Percentiles rank a stretch among this genome's conserved stretches.
phyloP scores from a whole-genome alignment of 2,329 filamentous ascomycete species.

The Colletotrichum kahawae region DNA sequence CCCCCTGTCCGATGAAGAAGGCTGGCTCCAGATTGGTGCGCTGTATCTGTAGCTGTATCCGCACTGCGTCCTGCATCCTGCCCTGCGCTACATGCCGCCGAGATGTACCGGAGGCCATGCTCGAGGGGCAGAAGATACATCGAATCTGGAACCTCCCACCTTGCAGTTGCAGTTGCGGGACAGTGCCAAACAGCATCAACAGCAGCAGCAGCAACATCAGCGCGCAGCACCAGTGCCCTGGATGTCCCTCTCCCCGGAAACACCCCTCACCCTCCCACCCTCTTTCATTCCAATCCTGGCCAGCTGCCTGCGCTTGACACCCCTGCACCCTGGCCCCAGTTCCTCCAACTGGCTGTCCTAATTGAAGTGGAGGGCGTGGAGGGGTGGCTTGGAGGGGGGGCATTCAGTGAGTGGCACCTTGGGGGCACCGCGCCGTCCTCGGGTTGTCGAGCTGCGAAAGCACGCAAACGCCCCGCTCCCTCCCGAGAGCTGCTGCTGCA shows the following conservation, averaged over 20 bases:
- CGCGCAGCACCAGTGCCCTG: background rate
- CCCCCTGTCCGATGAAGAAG: conserved; percentile 4
- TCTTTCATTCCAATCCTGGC: background rate
- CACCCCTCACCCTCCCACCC: background rate
- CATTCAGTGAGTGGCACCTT: background rate
- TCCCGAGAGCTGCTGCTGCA: background rate
- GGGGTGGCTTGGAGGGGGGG: conserved; percentile 13
- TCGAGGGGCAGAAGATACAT: background rate
- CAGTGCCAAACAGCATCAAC: background rate
- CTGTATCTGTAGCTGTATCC: conserved; percentile 10
- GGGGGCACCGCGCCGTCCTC: conserved; percentile 8
- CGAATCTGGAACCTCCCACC: background rate
- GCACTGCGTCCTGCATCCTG: conserved; percentile 3
- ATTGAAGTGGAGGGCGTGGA: conserved; percentile 7
- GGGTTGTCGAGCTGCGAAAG: background rate
- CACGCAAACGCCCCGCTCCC: conserved; percentile 9
- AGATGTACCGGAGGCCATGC: background rate
- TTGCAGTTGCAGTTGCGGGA: background rate
- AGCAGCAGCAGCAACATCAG: background rate
- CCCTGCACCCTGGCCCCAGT: conserved; percentile 1
- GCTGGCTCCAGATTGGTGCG: conserved; percentile 11
- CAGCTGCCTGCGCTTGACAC: background rate
- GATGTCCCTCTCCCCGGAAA: background rate
- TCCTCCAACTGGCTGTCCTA: conserved; percentile 10
- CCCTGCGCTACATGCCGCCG: background rate